phyloP scores from a whole-genome alignment of 2,329 filamentous ascomycete species.

The Annulohypoxylon truncatum region DNA sequence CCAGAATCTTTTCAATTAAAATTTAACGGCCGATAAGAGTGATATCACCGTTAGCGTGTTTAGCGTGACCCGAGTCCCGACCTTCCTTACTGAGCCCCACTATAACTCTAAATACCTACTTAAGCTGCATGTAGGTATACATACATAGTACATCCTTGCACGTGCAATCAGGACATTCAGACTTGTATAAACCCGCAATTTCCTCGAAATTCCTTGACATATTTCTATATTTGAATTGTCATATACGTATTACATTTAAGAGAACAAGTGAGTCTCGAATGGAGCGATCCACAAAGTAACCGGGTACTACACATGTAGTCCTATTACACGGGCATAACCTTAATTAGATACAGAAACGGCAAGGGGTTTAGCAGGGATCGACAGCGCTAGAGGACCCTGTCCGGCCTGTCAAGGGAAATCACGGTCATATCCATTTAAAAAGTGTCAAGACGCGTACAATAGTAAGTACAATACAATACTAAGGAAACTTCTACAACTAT shows the following conservation, averaged over 20 bases:
- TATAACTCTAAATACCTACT: constrained; percentile 4
- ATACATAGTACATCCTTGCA: no score
- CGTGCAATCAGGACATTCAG: not conserved
- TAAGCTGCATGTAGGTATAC: not conserved
- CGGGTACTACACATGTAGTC: not conserved
- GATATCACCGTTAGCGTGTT: constrained; percentile 26
- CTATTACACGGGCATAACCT: not conserved
- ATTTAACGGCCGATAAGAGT: constrained; percentile 34
- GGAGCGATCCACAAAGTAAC: not conserved
- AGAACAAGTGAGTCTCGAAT: not conserved
- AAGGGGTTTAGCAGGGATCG: constrained; percentile 17
- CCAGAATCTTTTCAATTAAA: constrained; percentile 27
- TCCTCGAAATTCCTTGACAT: not conserved
- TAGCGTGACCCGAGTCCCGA: constrained; percentile 20
- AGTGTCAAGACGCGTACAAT: constrained; percentile 28
- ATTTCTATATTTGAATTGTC: not conserved
- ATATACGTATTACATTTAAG: not conserved
- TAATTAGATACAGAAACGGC: constrained; percentile 9
- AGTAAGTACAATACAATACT: not conserved
- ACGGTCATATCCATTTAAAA: constrained; percentile 20
- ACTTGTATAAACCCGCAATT: not conserved
- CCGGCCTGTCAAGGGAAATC: constrained; percentile 1
- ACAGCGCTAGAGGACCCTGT: constrained; percentile 20
- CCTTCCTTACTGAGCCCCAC: constrained; percentile 12
- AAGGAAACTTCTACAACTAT: not conserved